phyloP scores from a whole-genome alignment of 2,329 filamentous ascomycete genomes.

The Orbilia blumenaviensis region DNA sequence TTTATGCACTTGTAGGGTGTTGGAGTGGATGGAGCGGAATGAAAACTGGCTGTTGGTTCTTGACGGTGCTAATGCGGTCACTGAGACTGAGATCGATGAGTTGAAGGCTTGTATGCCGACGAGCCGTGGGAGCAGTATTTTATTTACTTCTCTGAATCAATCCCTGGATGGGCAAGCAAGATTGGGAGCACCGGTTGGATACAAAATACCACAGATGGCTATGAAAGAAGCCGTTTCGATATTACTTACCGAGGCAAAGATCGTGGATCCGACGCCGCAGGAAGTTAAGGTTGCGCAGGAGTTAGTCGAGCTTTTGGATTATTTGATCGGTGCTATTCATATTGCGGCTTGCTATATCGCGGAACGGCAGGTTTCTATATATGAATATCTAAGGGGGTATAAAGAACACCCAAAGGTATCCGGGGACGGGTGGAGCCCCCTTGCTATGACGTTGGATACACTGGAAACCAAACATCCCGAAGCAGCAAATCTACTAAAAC shows the following conservation, averaged over 20 bases:
- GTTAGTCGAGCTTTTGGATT: slow-evolving; percentile 71
- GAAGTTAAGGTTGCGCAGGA: slow-evolving; percentile 70
- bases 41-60: slow-evolving; percentile 75
- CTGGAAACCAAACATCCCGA: slow-evolving; percentile 63
- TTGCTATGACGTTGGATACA: slow-evolving; percentile 65
- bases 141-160: slow-evolving; percentile 74
- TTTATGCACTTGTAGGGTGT: slow-evolving; percentile 68
- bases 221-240: slow-evolving; percentile 70
- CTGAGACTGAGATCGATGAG: slow-evolving; percentile 65
- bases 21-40: slow-evolving; percentile 70
- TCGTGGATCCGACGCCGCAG: slow-evolving; percentile 67
- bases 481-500: slow-evolving; percentile 71
- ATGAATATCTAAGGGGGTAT: slow-evolving; percentile 67
- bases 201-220: slow-evolving; percentile 65
- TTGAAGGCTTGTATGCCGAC: slow-evolving; percentile 73
- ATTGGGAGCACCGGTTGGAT: slow-evolving; percentile 55
- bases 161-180: slow-evolving; percentile 62
- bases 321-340: slow-evolving; percentile 74
- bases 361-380: slow-evolving; percentile 58
- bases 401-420: slow-evolving; percentile 66
- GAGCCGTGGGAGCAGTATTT: slow-evolving; percentile 70
- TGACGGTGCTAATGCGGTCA: slow-evolving; percentile 72
- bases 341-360: slow-evolving; percentile 64
- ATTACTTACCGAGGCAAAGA: slow-evolving; percentile 71
- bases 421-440: slow-evolving; percentile 63